Conservation (phyloP, 2,329 filamentous ascomycete genomes). For the Hypoxylon sp. region DNA sequence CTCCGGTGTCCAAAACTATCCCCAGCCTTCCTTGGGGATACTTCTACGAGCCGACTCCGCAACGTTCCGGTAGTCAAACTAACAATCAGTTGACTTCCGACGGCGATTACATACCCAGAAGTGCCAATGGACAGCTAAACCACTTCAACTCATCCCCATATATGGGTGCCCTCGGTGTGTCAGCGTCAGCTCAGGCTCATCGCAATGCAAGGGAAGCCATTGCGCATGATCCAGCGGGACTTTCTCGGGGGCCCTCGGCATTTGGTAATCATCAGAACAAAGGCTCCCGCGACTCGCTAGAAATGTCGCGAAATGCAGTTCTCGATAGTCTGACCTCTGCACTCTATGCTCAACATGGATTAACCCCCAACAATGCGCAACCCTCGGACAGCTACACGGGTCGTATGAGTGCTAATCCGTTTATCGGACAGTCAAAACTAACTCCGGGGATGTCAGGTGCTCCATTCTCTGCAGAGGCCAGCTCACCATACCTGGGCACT, state of each 20-base stretch:
- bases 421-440: constrained; percentile 31
- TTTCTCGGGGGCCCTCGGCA: constrained; percentile 3
- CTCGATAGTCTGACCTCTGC: constrained; percentile 48
- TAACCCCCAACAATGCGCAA: constrained; percentile 29
- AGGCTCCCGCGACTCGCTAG: constrained; percentile 28
- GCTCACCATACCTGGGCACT: constrained; percentile 27
- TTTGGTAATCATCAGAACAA: constrained; percentile 31
- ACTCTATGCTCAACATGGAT: constrained; percentile 48
- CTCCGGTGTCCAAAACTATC: constrained; percentile 55
- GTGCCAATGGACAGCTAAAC: constrained; percentile 41
- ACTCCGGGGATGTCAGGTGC: constrained; percentile 25
- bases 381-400: constrained; percentile 19
- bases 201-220: constrained; percentile 2
- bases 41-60: constrained; percentile 55
- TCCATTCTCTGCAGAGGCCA: constrained; percentile 14
- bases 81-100: constrained; percentile 39
- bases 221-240: constrained; percentile 8
- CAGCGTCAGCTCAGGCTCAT: constrained; percentile 9
- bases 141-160: constrained; percentile 46
- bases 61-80: constrained; percentile 44
- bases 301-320: constrained; percentile 47
- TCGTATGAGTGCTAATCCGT: constrained; percentile 27
- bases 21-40: constrained; percentile 66
- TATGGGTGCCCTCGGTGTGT: constrained; percentile 35
- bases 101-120: constrained; percentile 47